Evolutionary conservation across 2,329 filamentous ascomycete genomes (phyloP), one percentile per base, ranked within the genome.

Genomic region (Elsinoe perseae): DNA sequence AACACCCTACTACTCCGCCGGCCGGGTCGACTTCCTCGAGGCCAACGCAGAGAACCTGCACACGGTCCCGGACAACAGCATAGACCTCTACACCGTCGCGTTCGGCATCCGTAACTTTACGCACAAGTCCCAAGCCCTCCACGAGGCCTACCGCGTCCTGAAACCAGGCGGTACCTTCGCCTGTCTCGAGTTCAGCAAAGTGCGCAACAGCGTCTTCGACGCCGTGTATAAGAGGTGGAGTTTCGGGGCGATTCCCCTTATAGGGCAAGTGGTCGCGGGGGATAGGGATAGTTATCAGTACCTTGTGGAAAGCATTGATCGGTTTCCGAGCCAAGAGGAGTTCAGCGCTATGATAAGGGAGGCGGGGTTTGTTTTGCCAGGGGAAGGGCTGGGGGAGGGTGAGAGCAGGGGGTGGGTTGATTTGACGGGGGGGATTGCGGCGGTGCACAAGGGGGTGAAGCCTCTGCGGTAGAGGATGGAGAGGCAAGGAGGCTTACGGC

Each of bases 61-160:
- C 54, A 79, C 61, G 65, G 80, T 96, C 56, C 78, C 84, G 2
- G 77, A 82, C 64, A 78, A 80, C 66, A 86, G 80, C n/a, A 78
- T 97, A 56, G 93, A 98, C 70, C 79, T 98, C 4, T 98, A 98
- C 75, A 98, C 93, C 0, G 93, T 98, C 2, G 90, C 92, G 0
- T 98, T 98, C 67, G 93, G 93, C 28, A 97, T 98, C 69, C 82
- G 93, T 53, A 98, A 98, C 73, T 98, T 98, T 74, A 93, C 89
- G 56, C 84, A 95, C 73, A 95, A 96, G 68, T 84, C 87, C 48
- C 80, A 81, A 0, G 95, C 92, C 0, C 74, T 98, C 57, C 75
- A 78, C 32, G 91, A 97, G 69, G 93, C 93, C 0, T 84, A 85
- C 72, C 83, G 93, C 5, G 89, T 97, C 1, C 78, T 98, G 27